Conservation (phyloP, 345 rosid species). For the Draba incana region DNA sequence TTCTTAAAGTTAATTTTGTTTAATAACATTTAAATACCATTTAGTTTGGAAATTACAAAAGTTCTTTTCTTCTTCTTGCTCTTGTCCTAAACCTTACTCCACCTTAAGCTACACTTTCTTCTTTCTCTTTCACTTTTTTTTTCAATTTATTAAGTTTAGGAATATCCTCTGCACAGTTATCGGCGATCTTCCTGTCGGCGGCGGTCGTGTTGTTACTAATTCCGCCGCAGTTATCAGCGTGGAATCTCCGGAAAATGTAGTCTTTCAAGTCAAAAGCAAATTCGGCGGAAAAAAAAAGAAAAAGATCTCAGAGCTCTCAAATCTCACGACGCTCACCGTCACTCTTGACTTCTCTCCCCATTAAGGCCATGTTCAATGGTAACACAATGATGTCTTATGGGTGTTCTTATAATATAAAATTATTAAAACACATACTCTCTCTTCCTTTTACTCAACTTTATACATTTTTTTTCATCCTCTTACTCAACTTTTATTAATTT, state of each 20-base stretch:
- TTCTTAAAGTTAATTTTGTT: too few relatives aligned
- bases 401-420: too few relatives aligned
- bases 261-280: conserved; percentile 64
- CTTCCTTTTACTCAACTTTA: too few relatives aligned
- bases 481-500: too few relatives aligned
- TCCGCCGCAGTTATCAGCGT: conserved; percentile 6
- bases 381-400: too few relatives aligned
- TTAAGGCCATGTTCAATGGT: too few relatives aligned
- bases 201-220: conserved; percentile 17
- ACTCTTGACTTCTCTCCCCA: conserved; percentile 67
- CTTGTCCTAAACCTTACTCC: conserved; percentile 41
- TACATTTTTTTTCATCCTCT: too few relatives aligned
- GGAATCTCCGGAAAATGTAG: conserved; percentile 47
- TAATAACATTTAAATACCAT: not conserved
- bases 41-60: not conserved
- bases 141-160: conserved; percentile 25
- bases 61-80: conserved; percentile 14
- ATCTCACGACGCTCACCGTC: conserved; percentile 77
- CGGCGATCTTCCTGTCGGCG: conserved; percentile 21
- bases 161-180: conserved; percentile 8
- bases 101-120: conserved; percentile 29
- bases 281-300: conserved; percentile 55
- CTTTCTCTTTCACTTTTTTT: not conserved
- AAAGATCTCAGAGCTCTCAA: conserved; percentile 55
- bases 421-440: too few relatives aligned